Evolutionary conservation across 257 asterid species (phyloP).

Genomic region (Solanum dulcamara): DNA sequence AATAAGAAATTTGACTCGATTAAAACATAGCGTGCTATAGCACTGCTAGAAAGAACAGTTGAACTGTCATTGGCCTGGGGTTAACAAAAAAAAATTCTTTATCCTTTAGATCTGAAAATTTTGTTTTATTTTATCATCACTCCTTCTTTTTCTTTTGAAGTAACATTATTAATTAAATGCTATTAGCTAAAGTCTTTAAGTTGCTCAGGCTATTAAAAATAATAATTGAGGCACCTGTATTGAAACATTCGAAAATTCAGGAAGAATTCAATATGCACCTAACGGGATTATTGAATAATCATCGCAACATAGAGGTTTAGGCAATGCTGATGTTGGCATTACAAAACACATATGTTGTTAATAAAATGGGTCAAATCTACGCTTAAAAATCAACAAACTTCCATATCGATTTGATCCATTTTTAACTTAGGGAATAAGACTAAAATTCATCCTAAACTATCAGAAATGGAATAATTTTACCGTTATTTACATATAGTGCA

Average conservation of each 20-base stretch:
- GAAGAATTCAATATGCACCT: too few species aligned
- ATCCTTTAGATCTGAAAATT: not conserved
- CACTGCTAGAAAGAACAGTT: not conserved
- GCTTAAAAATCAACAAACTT: not conserved
- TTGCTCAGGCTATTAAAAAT: too few species aligned
- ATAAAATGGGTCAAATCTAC: not conserved
- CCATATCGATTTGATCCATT: not conserved
- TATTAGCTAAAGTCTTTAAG: not conserved
- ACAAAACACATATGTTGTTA: not conserved
- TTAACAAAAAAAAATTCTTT: not conserved
- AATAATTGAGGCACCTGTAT: too few species aligned
- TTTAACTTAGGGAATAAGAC: not conserved
- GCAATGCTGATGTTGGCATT: not conserved
- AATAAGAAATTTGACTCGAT: not conserved
- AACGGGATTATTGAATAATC: too few species aligned
- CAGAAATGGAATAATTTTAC: not conserved
- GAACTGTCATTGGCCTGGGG: not conserved
- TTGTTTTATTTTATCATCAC: not conserved
- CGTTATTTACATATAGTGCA: not conserved
- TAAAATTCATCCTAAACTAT: not conserved
- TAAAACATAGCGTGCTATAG: too few species aligned
- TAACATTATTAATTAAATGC: not conserved
- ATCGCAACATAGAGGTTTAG: too few species aligned
- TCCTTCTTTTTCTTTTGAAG: not conserved
- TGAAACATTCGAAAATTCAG: too few species aligned